Evolutionary conservation across 176 grass and related monocot genomes (phyloP), one percentile per base, ranked within the genome.

Genomic region (Areca catechu): DNA sequence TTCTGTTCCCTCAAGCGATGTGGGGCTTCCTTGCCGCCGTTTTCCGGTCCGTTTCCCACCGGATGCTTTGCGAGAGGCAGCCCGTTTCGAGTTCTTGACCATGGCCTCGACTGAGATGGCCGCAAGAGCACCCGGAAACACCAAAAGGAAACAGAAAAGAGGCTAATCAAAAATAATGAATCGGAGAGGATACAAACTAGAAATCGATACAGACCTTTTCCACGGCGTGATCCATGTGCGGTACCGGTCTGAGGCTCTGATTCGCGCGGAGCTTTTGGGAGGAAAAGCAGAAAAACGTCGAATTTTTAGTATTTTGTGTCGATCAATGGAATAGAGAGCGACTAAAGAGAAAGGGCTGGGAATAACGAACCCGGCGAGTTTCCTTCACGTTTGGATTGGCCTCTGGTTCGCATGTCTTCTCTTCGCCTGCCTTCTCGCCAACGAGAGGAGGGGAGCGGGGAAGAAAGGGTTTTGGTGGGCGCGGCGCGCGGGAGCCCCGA

Each of bases 401-500:
- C 76, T 71, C 89, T 76, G 18, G 80, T 88, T 60, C 81, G 67
- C 84, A 88, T 82, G 20, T 17, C 34, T 43, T 43, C 9, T 12
- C 34, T 43, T 12, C 10, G 34, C 2, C 34, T 43, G 12, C 3
- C 27, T 29, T 29, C 5, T 7, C 6, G 27, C 6, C 27, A 5
- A 29, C 27, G 4, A 29, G 4, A 29, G 5, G 5, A 29, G 27
- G 27, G 27, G 27, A 29, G 4, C 5, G 6, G 5, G 5, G 9
- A 2, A 43, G 4, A 34, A 10, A 43, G 34, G 34, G 34, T 43
- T 43, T 43, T 10, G 9, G 9, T 12, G 10, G 34, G 2, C 6
- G 7, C 34, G 9, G 1, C 34, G 9, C 9, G 34, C 34, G 34
- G 34, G 34, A 43, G 34, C 34, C 34, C 1, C 34, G 34, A 43